Conservation (phyloP, 768 basidiomycete genomes). For the Leucocoprinus birnbaumii region DNA sequence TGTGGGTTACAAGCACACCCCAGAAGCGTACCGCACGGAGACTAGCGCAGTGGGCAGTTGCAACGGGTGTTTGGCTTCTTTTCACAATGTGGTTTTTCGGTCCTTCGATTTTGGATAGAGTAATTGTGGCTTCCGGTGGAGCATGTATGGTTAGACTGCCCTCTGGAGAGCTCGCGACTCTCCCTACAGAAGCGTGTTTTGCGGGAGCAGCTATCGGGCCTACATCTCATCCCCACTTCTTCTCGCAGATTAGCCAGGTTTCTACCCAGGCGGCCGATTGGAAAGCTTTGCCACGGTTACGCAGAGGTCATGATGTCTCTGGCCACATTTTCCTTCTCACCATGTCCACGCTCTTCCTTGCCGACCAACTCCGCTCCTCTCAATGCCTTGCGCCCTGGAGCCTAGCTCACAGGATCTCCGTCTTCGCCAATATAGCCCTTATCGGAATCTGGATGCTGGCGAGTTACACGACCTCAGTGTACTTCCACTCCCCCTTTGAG, state of each 20-base stretch:
- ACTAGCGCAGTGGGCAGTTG: slow-evolving; percentile 50
- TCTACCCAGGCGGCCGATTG: slow-evolving; percentile 35
- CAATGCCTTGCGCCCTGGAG: slow-evolving; percentile 37
- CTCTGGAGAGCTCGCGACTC: slow-evolving; percentile 44
- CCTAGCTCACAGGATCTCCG: slow-evolving; percentile 42
- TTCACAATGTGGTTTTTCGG: slow-evolving; percentile 92
- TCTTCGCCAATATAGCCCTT: slow-evolving; percentile 42
- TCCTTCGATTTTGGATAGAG: slow-evolving; percentile 67
- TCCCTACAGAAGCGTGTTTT: slow-evolving; percentile 60
- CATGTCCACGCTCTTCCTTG: slow-evolving; percentile 73
- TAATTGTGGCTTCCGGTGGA: slow-evolving; percentile 66
- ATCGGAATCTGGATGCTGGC: slow-evolving; percentile 72
- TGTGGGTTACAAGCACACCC: slow-evolving; percentile 56
- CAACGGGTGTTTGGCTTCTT: slow-evolving; percentile 65
- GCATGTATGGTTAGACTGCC: slow-evolving; percentile 71
- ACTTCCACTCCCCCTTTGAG: slow-evolving; percentile 88
- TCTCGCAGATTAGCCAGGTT: slow-evolving; percentile 28
- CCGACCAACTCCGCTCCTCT: slow-evolving; percentile 66
- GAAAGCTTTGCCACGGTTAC: slow-evolving; percentile 56
- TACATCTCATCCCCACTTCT: slow-evolving; percentile 60
- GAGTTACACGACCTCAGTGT: slow-evolving; percentile 76
- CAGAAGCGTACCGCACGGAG: slow-evolving; percentile 37
- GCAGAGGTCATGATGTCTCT: slow-evolving; percentile 87
- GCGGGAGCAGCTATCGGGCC: slow-evolving; percentile 49
- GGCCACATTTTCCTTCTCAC: slow-evolving; percentile 92